phyloP scores from a whole-genome alignment of 345 rosid species.

The Ceriops zippeliana region DNA sequence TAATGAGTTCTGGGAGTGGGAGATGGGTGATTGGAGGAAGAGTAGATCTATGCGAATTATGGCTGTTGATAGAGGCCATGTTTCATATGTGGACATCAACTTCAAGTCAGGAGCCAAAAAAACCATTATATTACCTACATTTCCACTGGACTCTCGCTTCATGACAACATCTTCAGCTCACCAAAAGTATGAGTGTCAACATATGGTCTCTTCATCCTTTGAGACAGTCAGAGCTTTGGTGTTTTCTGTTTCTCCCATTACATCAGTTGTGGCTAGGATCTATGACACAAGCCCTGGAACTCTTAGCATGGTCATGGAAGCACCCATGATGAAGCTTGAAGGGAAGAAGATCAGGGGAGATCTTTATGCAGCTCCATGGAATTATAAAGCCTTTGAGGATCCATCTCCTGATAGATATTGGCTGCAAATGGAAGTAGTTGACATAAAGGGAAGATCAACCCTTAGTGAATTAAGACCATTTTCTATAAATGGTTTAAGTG shows the following conservation, averaged over 20 bases:
- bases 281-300: conserved; percentile 65
- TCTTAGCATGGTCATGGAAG: conserved; percentile 58
- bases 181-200: conserved; percentile 56
- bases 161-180: conserved; percentile 66
- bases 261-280: conserved; percentile 67
- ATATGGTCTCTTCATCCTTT: conserved; percentile 66
- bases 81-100: conserved; percentile 70
- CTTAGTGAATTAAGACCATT: conserved; percentile 68
- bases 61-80: conserved; percentile 86
- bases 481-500: conserved; percentile 63
- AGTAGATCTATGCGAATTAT: conserved; percentile 73
- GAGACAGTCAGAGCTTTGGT: conserved; percentile 80
- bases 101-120: conserved; percentile 53
- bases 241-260: conserved; percentile 60
- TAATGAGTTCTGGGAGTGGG: conserved; percentile 97
- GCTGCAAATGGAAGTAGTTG: conserved; percentile 77
- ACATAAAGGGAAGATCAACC: conserved; percentile 50
- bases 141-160: conserved; percentile 90
- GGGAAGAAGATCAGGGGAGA: conserved; percentile 55
- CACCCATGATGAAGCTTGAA: conserved; percentile 53
- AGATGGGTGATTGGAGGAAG: conserved; percentile 98
- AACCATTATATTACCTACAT: conserved; percentile 74
- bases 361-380: conserved; percentile 78
- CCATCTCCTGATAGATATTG: conserved; percentile 81
- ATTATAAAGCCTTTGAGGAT: conserved; percentile 81